These are phyloP conservation scores for Epichloe gansuensis DNA, from an alignment of 2,329 filamentous ascomycete species.

Conservation along the genomic window DNA sequence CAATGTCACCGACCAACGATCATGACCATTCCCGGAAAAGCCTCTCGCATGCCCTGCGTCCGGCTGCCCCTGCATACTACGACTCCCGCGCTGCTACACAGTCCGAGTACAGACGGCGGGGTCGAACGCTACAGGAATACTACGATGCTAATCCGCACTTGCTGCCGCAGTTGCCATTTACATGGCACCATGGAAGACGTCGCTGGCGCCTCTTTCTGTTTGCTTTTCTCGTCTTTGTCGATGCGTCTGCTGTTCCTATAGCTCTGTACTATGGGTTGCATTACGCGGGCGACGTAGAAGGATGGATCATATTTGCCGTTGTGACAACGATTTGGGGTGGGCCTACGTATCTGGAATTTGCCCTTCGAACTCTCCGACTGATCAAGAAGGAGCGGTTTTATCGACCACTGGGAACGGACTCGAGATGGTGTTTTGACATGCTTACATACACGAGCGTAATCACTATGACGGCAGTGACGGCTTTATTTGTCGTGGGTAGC, in stretches of 20 bases:
- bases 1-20: background rate
- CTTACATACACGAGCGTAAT: slow-evolving; percentile 33
- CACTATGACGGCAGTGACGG: slow-evolving; percentile 37
- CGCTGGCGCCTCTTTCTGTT: slow-evolving; percentile 34
- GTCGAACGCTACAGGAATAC: slow-evolving; percentile 25
- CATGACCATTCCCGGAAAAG: slow-evolving; percentile 16
- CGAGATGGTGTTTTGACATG: slow-evolving; percentile 38
- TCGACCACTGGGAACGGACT: slow-evolving; percentile 33
- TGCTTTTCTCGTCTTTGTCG: slow-evolving; percentile 34
- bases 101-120: slow-evolving; percentile 23
- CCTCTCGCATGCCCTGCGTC: slow-evolving; percentile 23
- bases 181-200: slow-evolving; percentile 27
- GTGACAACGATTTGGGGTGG: slow-evolving; percentile 43
- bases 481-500: slow-evolving; percentile 37
- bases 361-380: slow-evolving; percentile 34
- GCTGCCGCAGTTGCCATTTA: slow-evolving; percentile 28
- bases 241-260: slow-evolving; percentile 33
- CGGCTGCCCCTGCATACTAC: slow-evolving; percentile 25
- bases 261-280: slow-evolving; percentile 39
- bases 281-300: slow-evolving; percentile 26
- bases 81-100: slow-evolving; percentile 26
- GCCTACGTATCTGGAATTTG: slow-evolving; percentile 42
- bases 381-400: slow-evolving; percentile 37
- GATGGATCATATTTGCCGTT: slow-evolving; percentile 36
- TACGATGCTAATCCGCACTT: slow-evolving; percentile 26